phyloP scores from a whole-genome alignment of 768 basidiomycete species.

The Tricholoma hemisulphureum region DNA sequence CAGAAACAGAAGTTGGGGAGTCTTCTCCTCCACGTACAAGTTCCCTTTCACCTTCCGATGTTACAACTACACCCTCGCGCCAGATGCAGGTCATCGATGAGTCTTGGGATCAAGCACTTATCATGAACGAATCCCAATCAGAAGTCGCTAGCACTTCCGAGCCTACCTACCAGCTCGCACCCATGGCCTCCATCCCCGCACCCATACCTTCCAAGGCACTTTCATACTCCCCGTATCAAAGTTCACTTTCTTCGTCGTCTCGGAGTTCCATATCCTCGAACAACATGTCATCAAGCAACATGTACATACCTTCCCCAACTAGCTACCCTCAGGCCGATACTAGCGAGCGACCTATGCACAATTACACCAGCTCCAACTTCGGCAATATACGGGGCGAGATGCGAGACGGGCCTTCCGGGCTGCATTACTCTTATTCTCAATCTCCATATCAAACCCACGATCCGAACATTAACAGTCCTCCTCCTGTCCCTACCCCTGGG shows the following conservation, averaged over 20 bases:
- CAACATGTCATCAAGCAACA: conserved; percentile 21
- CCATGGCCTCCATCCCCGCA: conserved; percentile 35
- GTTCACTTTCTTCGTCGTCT: conserved; percentile 41
- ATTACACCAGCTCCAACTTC: conserved; percentile 49
- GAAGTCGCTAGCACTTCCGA: conserved; percentile 39
- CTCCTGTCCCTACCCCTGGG: conserved; percentile 34
- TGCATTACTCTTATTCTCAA: conserved; percentile 54
- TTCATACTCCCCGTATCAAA: conserved; percentile 43
- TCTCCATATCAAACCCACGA: conserved; percentile 46
- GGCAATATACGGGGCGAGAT: conserved; percentile 38
- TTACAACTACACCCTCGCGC: conserved; percentile 49
- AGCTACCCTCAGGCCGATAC: conserved; percentile 48
- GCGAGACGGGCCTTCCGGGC: conserved; percentile 44
- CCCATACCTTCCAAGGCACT: conserved; percentile 48
- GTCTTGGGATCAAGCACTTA: conserved; percentile 57
- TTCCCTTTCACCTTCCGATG: conserved; percentile 61
- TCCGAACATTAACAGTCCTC: conserved; percentile 38
- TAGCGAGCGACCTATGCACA: conserved; percentile 48
- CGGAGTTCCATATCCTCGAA: conserved; percentile 37
- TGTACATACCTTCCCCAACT: conserved; percentile 40
- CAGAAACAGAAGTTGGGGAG: conserved; percentile 38
- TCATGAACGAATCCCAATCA: conserved; percentile 46
- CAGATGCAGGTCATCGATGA: conserved; percentile 45
- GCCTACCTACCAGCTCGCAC: conserved; percentile 45
- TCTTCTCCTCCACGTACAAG: conserved; percentile 54